Evolutionary conservation across 768 basidiomycete species (phyloP), one percentile per base, ranked within the genome.

Genomic region (Sporobolomyces phaffii): DNA sequence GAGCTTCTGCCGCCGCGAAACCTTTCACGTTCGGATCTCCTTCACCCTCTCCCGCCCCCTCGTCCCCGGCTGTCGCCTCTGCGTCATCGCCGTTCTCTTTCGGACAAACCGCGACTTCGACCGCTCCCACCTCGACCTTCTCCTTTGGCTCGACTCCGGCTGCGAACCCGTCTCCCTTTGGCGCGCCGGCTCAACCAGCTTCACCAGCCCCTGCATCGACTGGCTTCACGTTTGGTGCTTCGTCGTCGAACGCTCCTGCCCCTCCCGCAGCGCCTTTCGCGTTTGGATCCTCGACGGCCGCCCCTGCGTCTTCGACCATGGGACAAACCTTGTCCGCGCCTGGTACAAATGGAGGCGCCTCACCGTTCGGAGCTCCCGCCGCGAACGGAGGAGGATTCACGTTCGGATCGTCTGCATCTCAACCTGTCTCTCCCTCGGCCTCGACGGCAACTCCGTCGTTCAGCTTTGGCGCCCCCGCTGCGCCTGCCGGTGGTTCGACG

Each of bases 381-480:
- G 10, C 56, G 56, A 58, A 13, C n/a, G 29, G 43, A 15, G 10
- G 43, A 15, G 10, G 15, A 22, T 58, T 58, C 56, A 28, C 59
- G 7, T 49, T 60, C 48, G 47, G 48, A 20, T 29, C 45, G 15
- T 3, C 50, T 2, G n/a, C 64, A 0, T 33, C 60, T 1, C 44
- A 48, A 28, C 52, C 52, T 4, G 60, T 29, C 1, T 45, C 64
- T 3, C 24, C 47, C n/a, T 36, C 51, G 5, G 53, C 53, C 2
- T 24, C 59, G 18, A 28, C 60, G 14, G 57, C 48, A 17, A 38
- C 1, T 33, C n/a, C 62, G 14, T 36, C 61, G 5, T 66, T 66
- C 60, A 28, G 34, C 24, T 66, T 66, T 26, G 65, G 65, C 5
- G 65, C n/a, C n/a, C n/a, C n/a, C n/a, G n/a, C 52, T 1, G 24